These are phyloP conservation scores for Aspergillus pseudonomiae DNA, from an alignment of 2,329 filamentous ascomycete genomes.

Conservation along the genomic window DNA sequence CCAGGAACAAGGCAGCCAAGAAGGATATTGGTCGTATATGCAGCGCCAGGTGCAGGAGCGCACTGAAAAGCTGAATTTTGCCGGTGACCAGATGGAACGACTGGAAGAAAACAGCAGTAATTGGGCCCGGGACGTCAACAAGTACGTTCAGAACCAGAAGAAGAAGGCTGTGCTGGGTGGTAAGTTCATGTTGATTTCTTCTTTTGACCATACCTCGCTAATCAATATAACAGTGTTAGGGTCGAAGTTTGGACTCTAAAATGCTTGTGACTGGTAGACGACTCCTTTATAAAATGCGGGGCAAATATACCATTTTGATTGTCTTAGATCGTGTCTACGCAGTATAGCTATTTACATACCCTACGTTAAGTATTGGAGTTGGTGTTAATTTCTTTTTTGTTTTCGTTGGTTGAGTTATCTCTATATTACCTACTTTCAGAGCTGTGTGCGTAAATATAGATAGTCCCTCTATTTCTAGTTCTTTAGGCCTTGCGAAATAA, in stretches of 20 bases:
- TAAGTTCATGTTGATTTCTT: slow-evolving; percentile 25
- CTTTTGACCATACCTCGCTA: slow-evolving; percentile 4
- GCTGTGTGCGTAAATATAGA: background rate
- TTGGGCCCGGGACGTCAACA: slow-evolving; percentile 86
- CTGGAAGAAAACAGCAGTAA: slow-evolving; percentile 78
- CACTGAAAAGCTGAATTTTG: slow-evolving; percentile 81
- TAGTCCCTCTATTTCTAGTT: background rate
- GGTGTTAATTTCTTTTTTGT: background rate
- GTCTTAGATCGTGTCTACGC: background rate
- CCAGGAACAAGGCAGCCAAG: slow-evolving; percentile 53
- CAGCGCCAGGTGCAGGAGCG: slow-evolving; percentile 85
- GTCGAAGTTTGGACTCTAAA: slow-evolving; percentile 48
- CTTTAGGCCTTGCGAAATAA: no score
- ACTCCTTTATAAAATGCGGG: background rate
- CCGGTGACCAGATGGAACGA: slow-evolving; percentile 82
- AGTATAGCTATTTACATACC: slow-evolving; percentile 14
- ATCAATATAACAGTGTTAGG: slow-evolving; percentile 37
- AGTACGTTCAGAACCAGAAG: slow-evolving; percentile 87
- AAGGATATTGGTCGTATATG: slow-evolving; percentile 76
- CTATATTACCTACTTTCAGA: background rate
- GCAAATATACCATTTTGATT: background rate
- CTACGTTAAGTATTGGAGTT: slow-evolving; percentile 9
- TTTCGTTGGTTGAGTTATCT: background rate
- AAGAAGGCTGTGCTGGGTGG: slow-evolving; percentile 75
- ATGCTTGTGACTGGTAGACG: background rate